Percentiles rank a stretch among this genome's conserved stretches.
These are phyloP conservation scores for Diplosphaera chodatii DNA, from an alignment of 139 green algal species.

Conservation along the genomic window DNA sequence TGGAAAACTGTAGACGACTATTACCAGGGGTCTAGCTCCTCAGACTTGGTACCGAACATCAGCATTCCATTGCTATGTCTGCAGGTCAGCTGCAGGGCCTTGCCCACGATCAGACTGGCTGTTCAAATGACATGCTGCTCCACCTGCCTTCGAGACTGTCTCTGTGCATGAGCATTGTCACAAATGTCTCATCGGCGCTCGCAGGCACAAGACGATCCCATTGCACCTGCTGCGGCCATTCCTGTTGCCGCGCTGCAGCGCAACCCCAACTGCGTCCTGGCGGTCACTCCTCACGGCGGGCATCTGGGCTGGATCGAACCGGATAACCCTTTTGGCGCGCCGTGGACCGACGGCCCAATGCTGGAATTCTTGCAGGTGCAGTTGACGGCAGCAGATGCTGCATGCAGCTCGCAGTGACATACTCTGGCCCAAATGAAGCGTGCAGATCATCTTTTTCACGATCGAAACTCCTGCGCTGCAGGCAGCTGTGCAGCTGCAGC, in stretches of 20 bases:
- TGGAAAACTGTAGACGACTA: neutral
- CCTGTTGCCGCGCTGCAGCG: conserved; percentile 48
- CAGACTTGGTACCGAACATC: neutral
- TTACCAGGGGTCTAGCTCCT: neutral
- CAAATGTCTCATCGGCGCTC: too few relatives aligned
- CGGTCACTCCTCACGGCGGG: conserved; percentile 59
- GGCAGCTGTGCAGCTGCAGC: too few relatives aligned
- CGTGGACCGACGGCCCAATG: neutral
- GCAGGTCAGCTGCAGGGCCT: conserved; percentile 25
- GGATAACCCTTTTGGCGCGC: neutral
- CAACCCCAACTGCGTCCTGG: conserved; percentile 66
- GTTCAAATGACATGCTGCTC: too few relatives aligned
- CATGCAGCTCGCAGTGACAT: too few relatives aligned
- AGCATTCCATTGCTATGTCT: conserved; percentile 64
- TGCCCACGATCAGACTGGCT: neutral
- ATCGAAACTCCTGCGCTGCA: too few relatives aligned
- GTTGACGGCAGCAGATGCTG: too few relatives aligned
- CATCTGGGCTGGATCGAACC: conserved; percentile 69
- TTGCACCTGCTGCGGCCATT: conserved; percentile 70
- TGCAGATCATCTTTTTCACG: too few relatives aligned
- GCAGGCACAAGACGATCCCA: conserved; percentile 81
- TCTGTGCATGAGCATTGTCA: too few relatives aligned
- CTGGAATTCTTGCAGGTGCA: neutral
- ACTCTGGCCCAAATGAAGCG: too few relatives aligned
- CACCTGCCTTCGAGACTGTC: too few relatives aligned